Base-by-base conservation (phyloP, 306 rosid species). In the Amphicarpaea edgeworthii region DNA sequence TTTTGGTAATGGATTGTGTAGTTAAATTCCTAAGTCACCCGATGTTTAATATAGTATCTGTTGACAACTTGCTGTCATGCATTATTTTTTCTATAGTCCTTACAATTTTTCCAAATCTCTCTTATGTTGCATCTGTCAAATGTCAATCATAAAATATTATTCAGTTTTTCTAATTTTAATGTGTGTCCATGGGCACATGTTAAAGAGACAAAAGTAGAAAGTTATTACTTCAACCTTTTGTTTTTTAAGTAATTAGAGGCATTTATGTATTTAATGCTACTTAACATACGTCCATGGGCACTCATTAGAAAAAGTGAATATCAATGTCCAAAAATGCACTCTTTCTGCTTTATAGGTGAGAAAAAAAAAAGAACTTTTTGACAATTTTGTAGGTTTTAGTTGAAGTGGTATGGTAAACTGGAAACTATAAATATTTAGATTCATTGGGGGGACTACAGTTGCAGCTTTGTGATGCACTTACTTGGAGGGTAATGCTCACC, bases 241-340 rank as follows among this genome's bases (percentile, higher is more conserved):
- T 49, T 49, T 45, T 49, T 49, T 47, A 47, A 47, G 54, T 47
- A n/a, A 47, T 43, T n/a, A 47, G 54, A 49, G 16, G 55, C 11
- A 49, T 14, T 45, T 49, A 12, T 46, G 40, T 49, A 7, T 49
- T 49, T 49, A n/a, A 16, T 49, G 55, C 21, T 49, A 49, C 55
- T 49, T 49, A 6, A n/a, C 21, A 16, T 16, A 7, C 15, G 10
- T 7, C 55, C 11, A 49, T 16, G 55, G 55, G 3, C 11, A 49
- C 55, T n/a, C 8, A 49, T 16, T 49, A 49, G 20, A 49, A 19
- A 51, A 49, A 15, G 23, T 49, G 55, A 49, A 51, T 19, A 19
- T 19, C 26, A 51, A 49, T 16, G 23, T 49, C 55, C 1, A 46
- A 46, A 46, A 19, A 46, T 46, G 19, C 51, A 4, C 3, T 46